Percentiles rank a stretch among this genome's conserved stretches.
Evolutionary conservation across 108 stramenopile species (phyloP).

Genomic region (Skeletonema menzelii): DNA sequence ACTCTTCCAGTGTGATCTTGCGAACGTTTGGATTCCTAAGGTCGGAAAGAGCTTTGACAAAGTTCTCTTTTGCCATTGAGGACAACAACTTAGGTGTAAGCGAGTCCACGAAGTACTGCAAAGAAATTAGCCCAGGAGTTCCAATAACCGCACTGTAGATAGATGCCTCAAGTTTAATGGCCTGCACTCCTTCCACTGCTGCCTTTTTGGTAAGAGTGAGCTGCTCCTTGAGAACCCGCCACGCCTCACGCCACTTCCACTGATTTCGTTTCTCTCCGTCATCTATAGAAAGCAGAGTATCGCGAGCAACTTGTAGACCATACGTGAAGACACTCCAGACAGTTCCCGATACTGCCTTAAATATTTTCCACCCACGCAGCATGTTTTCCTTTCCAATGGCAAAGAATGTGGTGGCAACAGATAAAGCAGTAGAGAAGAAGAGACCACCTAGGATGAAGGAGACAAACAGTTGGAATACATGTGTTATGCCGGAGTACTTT

Average conservation of each 20-base stretch:
- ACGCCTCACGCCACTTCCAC: slow-evolving; percentile 42
- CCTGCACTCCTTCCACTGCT: slow-evolving; percentile 38
- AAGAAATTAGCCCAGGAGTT: slow-evolving; percentile 29
- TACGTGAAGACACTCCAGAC: slow-evolving; percentile 29
- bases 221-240: slow-evolving; percentile 25
- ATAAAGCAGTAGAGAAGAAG: slow-evolving; percentile 46
- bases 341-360: slow-evolving; percentile 2
- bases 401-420: slow-evolving; percentile 10
- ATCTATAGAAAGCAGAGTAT: slow-evolving; percentile 1
- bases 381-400: slow-evolving; percentile 41
- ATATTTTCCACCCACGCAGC: slow-evolving; percentile 8
- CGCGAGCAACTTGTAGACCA: slow-evolving; percentile 9
- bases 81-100: slow-evolving; percentile 28
- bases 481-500: not conserved
- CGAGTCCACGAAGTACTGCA: slow-evolving; percentile 31
- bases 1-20: slow-evolving; percentile 17
- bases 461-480: slow-evolving; percentile 24
- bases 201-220: slow-evolving; percentile 15
- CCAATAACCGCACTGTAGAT: slow-evolving; percentile 41
- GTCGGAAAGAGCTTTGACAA: slow-evolving; percentile 13
- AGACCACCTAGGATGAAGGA: slow-evolving; percentile 38
- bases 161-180: slow-evolving; percentile 26
- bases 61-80: slow-evolving; percentile 15
- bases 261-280: not conserved
- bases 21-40: slow-evolving; percentile 11